Base-by-base conservation (phyloP, 2,329 filamentous ascomycete species). In the Penicillium hesseltinei region DNA sequence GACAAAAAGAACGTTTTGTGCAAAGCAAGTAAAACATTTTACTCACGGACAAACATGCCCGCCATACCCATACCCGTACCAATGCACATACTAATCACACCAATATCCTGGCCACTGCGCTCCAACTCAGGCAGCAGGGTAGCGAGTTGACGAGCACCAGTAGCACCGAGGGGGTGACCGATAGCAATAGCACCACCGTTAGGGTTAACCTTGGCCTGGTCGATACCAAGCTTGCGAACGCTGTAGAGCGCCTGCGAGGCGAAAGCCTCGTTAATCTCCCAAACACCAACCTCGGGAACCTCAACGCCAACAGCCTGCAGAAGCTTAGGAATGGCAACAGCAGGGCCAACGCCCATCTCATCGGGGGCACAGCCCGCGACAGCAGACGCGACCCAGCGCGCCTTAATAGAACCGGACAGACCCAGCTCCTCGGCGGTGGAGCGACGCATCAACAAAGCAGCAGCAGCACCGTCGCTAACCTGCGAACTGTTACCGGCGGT, bases 171-270 rank as follows among this genome's bases (percentile, higher is more conserved):
- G 6, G 92, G 92, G 73, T 97, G 93, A 1, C 93, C 93, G 25
- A 97, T 78, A n/a, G 93, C 92, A 73, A 97, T 96, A 2, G 92
- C 93, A 33, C 93, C 92, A 59, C 93, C 93, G 67, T 95, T 92
- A 0, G 91, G 91, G 76, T 97, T 97, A 19, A 97, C 89, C 75
- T 84, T 88, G 8, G 84, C 84, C 54, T 84, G 76, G 65, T 87
- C 82, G 77, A 86, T 64, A 69, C 84, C 68, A 23, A 80, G 63
- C 67, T 85, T 82, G 59, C 91, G 79, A 45, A 93, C 77, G 66
- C 88, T 92, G 76, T 96, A 84, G 51, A 88, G 69, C 39, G 84
- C 83, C 69, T 87, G 85, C 48, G 79, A 82, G 5, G 84, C 85
- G 71, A 88, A 88, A 15, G 85, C 85, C 82, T 97, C 92, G 74